Conservation (phyloP, 2,329 filamentous ascomycete genomes). For the Coniochaeta sp. region DNA sequence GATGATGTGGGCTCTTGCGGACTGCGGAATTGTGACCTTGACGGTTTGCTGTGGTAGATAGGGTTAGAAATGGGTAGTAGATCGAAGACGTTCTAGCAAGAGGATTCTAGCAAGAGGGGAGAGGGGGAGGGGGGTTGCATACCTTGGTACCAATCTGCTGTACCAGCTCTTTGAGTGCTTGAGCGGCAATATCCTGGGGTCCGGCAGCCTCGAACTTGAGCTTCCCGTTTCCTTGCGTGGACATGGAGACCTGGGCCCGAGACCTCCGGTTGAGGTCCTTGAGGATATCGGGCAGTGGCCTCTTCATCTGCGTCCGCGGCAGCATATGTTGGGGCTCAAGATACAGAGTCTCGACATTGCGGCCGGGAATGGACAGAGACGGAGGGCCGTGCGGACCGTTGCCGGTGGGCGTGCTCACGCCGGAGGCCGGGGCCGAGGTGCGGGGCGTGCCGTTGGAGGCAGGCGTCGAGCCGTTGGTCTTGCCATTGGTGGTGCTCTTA, state of each 20-base stretch:
- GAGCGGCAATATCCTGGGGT: constrained; percentile 73
- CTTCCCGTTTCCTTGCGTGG: constrained; percentile 61
- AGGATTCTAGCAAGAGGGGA: neutral
- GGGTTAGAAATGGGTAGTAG: neutral
- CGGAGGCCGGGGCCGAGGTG: constrained; percentile 57
- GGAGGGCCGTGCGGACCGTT: constrained; percentile 30
- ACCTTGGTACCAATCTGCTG: constrained; percentile 83
- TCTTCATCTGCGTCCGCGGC: constrained; percentile 71
- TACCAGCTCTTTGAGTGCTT: constrained; percentile 84
- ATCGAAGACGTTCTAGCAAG: no score
- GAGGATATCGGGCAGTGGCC: constrained; percentile 75
- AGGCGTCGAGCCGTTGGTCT: constrained; percentile 48
- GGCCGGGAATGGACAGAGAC: constrained; percentile 71
- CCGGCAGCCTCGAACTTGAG: constrained; percentile 81
- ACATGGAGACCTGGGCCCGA: constrained; percentile 77
- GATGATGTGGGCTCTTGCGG: constrained; percentile 83
- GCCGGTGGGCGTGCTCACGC: constrained; percentile 39
- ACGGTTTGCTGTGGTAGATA: constrained; percentile 37
- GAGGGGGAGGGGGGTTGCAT: no score
- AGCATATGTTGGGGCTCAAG: constrained; percentile 71
- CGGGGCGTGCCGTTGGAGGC: constrained; percentile 49
- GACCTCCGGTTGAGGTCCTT: constrained; percentile 90
- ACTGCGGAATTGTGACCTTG: constrained; percentile 74
- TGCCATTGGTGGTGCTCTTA: constrained; percentile 49
- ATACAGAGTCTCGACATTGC: constrained; percentile 68